phyloP scores from a whole-genome alignment of 257 asterid species.

The Solanum etuberosum region DNA sequence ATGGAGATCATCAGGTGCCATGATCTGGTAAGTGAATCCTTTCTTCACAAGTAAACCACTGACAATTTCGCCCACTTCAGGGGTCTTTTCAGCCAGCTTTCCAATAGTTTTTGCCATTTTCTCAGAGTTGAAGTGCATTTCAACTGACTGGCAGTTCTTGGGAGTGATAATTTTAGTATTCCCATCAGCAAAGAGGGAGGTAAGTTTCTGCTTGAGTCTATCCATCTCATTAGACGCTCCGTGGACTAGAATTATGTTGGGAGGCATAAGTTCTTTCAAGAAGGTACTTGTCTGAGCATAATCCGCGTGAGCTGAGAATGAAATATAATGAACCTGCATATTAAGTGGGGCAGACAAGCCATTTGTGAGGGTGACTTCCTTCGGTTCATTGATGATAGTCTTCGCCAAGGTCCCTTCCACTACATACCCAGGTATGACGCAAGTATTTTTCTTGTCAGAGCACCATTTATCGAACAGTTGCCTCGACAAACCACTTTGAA shows the following conservation, averaged over 20 bases:
- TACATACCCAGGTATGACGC: conserved; percentile 83
- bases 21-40: conserved; percentile 93
- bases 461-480: conserved; percentile 97
- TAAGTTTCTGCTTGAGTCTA: conserved; percentile 85
- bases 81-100: conserved; percentile 61
- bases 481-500: conserved; percentile 90
- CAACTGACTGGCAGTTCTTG: conserved; percentile 85
- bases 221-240: conserved; percentile 91
- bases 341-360: conserved; percentile 83
- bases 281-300: conserved; percentile 87
- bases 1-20: conserved; percentile 94
- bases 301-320: conserved; percentile 98
- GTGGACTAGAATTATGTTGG: conserved; percentile 86
- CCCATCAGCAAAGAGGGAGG: conserved; percentile 64
- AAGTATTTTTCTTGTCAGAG: conserved; percentile 73
- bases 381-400: conserved; percentile 80
- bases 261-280: conserved; percentile 88
- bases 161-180: conserved; percentile 88
- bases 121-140: conserved; percentile 87
- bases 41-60: conserved; percentile 90
- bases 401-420: conserved; percentile 87
- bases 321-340: conserved; percentile 86
- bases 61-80: conserved; percentile 66
- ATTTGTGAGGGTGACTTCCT: conserved; percentile 83
- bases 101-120: conserved; percentile 87